These are phyloP conservation scores for barrel medic (Medicago truncatula) DNA, from an alignment of 306 rosid genomes.

Conservation along the genomic window DNA sequence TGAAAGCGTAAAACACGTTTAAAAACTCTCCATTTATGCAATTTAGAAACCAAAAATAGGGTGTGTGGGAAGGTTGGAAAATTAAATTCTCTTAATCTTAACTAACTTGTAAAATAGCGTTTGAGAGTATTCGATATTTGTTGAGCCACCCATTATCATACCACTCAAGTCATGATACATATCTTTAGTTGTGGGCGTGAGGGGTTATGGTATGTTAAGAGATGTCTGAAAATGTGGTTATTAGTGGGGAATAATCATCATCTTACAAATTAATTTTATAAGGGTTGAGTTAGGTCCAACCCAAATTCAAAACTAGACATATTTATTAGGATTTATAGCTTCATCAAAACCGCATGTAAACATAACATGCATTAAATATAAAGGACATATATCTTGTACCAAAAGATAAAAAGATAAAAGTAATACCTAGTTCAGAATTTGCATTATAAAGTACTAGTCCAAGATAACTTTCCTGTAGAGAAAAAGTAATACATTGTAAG, in stretches of 20 bases:
- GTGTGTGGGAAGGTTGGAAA: too few species aligned
- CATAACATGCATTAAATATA: background rate
- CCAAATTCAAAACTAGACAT: background rate
- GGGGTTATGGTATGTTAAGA: too few species aligned
- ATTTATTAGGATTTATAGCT: background rate
- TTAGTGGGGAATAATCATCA: background rate
- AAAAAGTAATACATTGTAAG: background rate
- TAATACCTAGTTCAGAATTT: slow-evolving; percentile 16
- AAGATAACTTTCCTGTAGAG: slow-evolving; percentile 24
- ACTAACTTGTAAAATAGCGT: background rate
- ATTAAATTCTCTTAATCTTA: too few species aligned
- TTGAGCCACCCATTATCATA: too few species aligned
- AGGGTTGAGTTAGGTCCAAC: background rate
- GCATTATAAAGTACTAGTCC: slow-evolving; percentile 29
- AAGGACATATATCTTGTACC: background rate
- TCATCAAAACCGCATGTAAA: background rate
- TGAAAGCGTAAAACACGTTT: too few species aligned
- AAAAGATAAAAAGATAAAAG: background rate
- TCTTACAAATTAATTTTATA: background rate
- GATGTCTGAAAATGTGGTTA: background rate
- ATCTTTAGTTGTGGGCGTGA: too few species aligned
- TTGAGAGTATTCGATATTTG: too few species aligned
- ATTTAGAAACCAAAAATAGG: too few species aligned
- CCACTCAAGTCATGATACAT: background rate
- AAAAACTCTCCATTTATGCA: too few species aligned